Base-by-base conservation (phyloP, 1,284 basidiomycete genomes). In the Anthracocystis setariae region DNA sequence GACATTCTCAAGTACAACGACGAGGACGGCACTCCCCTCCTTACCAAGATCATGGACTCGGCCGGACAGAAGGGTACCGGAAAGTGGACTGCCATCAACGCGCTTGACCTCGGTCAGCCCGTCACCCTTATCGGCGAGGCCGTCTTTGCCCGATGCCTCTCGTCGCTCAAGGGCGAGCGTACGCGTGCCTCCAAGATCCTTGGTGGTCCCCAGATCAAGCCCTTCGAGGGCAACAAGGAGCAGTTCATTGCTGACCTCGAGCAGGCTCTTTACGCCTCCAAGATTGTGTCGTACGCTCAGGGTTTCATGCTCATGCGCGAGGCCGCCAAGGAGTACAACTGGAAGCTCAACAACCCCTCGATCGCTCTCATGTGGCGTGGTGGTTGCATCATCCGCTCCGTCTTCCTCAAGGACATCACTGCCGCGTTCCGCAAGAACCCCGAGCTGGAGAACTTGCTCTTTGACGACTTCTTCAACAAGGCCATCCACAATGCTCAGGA, bases 251-350 rank as follows among this genome's bases (percentile, higher is more conserved):
- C 93, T 79, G 93, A 98, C 85, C 91, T 99, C 73, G 95, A 98
- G 86, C 96, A 98, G 85, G 95, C 95, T 52, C 88, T 99, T 67
- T 98, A 99, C 86, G 96, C 94, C 46, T 96, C 93, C 81, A 99
- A 99, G 89, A 95, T 99, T 53, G 77, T 83, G 56, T 82, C 81
- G 33, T 83, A 99, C 88, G 93, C 95, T 23, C 96, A 99, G 86
- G 96, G 96, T 78, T 99, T 98, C 88, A 96, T 98, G 90, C 89
- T 99, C 81, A 97, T 98, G 94, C 89, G 96, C 78, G 92, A 98
- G 86, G 95, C 95, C 54, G 95, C 94, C 55, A 92, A 93, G 85
- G 94, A 95, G 88, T 93, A 87, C 92, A 78, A 83, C 86, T 86
- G 84, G 85, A 82, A 82, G 75, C 79, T 86, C 68, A 85, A 85